phyloP scores from a whole-genome alignment of 768 basidiomycete species.

The Neoboletus subvelutipes region DNA sequence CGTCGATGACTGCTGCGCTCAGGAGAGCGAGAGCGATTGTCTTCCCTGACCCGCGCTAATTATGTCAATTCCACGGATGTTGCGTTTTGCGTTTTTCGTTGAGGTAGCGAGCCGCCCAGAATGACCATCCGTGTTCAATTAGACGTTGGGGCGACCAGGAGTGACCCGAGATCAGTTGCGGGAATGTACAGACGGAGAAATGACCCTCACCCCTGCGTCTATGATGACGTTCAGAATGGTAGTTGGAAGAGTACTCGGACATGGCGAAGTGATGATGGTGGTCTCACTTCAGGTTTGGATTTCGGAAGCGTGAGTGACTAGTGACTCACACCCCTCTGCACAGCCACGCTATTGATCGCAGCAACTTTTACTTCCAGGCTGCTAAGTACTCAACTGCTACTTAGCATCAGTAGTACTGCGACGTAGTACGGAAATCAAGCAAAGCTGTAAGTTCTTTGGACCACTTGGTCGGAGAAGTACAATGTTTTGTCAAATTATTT shows the following conservation, averaged over 20 bases:
- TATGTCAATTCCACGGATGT: neutral
- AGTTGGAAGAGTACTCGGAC: conserved; percentile 7
- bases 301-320: neutral
- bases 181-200: neutral
- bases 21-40: conserved; percentile 29
- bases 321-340: neutral
- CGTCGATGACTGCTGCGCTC: conserved; percentile 5
- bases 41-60: conserved; percentile 20
- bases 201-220: conserved; percentile 27
- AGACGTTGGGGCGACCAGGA: conserved; percentile 27
- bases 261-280: conserved; percentile 4
- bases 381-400: no score
- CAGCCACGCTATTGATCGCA: neutral
- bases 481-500: no score
- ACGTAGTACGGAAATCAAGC: neutral
- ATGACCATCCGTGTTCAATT: conserved; percentile 7
- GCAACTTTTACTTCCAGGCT: no score
- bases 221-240: conserved; percentile 9
- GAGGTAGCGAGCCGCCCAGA: conserved; percentile 16
- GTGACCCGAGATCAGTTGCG: conserved; percentile 23
- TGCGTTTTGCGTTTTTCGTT: conserved; percentile 3
- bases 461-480: neutral
- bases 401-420: no score
- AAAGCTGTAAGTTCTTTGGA: neutral
- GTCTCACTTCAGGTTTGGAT: neutral